Evolutionary conservation across 805 yeast genomes (phyloP).

Genomic region (Candida loeiensis): DNA sequence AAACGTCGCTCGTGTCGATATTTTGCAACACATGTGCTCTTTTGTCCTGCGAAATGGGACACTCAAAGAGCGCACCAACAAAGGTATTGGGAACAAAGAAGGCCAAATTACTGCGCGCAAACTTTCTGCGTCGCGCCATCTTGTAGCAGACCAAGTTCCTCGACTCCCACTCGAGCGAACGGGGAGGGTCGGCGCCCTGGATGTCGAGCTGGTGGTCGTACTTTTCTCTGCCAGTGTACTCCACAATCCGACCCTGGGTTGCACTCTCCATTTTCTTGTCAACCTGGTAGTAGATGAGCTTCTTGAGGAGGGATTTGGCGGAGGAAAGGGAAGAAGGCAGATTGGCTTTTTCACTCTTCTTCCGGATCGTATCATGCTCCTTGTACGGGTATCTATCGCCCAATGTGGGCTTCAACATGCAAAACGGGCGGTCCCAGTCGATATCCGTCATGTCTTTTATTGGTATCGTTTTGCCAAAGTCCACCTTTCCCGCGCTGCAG

Average conservation of each 20-base stretch:
- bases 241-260: not conserved
- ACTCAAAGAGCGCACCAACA: slow-evolving; percentile 63
- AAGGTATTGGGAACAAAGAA: slow-evolving; percentile 54
- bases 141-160: slow-evolving; percentile 46
- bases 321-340: not conserved
- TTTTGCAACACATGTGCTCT: slow-evolving; percentile 20
- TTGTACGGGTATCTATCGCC: slow-evolving; percentile 1
- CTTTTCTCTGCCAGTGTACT: not conserved
- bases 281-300: not conserved
- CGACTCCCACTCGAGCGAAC: not conserved
- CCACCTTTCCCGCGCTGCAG: slow-evolving; percentile 49
- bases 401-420: slow-evolving; percentile 34
- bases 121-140: slow-evolving; percentile 53
- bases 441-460: slow-evolving; percentile 33
- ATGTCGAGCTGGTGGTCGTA: slow-evolving; percentile 1
- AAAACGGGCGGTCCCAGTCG: slow-evolving; percentile 48
- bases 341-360: not conserved
- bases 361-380: slow-evolving; percentile 3
- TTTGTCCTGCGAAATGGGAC: slow-evolving; percentile 33
- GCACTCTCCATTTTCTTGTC: slow-evolving; percentile 1
- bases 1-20: slow-evolving; percentile 11
- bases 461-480: slow-evolving; percentile 37
- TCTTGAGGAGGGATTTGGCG: not conserved
- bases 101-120: slow-evolving; percentile 42
- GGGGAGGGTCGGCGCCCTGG: not conserved